Evolutionary conservation across 805 yeast species (phyloP), one percentile per base, ranked within the genome.

Genomic region (Pichia pseudocactophila): DNA sequence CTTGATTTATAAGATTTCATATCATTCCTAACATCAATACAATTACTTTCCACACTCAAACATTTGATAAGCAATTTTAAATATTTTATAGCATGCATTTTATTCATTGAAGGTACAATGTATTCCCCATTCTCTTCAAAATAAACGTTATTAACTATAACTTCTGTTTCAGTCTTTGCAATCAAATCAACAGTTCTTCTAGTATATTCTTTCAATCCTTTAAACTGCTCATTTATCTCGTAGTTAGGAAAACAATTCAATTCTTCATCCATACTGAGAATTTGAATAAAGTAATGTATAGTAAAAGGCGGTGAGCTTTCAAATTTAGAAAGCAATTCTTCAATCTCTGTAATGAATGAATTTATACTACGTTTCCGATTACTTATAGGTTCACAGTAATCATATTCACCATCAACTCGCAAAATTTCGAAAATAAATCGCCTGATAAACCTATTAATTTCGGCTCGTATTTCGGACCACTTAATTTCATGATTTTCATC

Each of bases 271-370:
- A 48, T 5, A 10, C 45, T 36, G 7, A 58, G 28, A 1, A 53
- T 49, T 1, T 41, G 34, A 1, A 42, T 42, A 16, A 59, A 41
- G 40, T 51, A 54, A 17, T 36, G 39, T 7, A 59, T 52, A 1
- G 63, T 60, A 40, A 58, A 60, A 3, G 64, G 64, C 1, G 64
- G 64, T 1, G 61, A 54, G 2, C 38, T 37, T 0, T 31, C 15
- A 31, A 58, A 59, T n/a, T 44, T 42, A 2, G 36, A 27, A 7
- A 19, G n/a, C 16, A 56, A 36, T 30, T 18, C 9, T 7, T 30
- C 35, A 11, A 54, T 33, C 30, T 55, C 41, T 6, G 41, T 30
- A 6, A 50, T 37, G 27, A 51, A 44, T 12, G 43, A 41, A 7
- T 40, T 36, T 4, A 58, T 47, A 0, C 53, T 36, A 33, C 53